phyloP scores from a whole-genome alignment of 345 rosid species.

The Melaleuca alternifolia region DNA sequence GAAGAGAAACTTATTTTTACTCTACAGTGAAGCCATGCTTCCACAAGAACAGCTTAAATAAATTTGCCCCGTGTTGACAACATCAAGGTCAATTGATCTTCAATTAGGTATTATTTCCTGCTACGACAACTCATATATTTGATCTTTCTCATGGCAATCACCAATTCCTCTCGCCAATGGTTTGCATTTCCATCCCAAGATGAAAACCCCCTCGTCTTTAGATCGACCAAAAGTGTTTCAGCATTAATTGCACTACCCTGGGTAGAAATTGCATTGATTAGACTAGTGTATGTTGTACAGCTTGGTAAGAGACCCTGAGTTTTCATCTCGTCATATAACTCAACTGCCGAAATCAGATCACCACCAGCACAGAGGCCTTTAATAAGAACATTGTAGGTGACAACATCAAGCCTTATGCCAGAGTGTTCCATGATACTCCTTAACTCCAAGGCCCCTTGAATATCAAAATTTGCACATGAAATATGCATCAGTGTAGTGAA shows the following conservation, averaged over 20 bases:
- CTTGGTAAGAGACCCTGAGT: conserved; percentile 49
- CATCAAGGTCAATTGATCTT: neutral
- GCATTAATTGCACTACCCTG: conserved; percentile 5
- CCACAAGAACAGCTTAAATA: neutral
- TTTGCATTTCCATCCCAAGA: conserved; percentile 22
- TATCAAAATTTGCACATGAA: conserved; percentile 38
- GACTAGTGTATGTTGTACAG: conserved; percentile 47
- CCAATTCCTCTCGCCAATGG: conserved; percentile 22
- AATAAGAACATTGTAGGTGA: conserved; percentile 68
- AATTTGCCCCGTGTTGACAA: neutral
- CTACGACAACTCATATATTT: conserved; percentile 25
- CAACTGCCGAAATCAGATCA: conserved; percentile 38
- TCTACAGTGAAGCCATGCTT: neutral
- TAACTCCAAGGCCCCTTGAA: conserved; percentile 45
- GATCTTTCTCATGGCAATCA: conserved; percentile 31
- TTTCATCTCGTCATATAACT: conserved; percentile 76
- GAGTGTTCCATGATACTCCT: conserved; percentile 33
- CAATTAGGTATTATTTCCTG: conserved; percentile 17
- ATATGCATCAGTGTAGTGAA: conserved; percentile 70
- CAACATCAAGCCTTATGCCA: conserved; percentile 58
- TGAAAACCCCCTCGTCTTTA: conserved; percentile 46
- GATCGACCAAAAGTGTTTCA: conserved; percentile 49
- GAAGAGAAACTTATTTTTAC: neutral
- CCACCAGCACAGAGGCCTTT: conserved; percentile 50
- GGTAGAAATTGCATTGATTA: conserved; percentile 35